Evolutionary conservation across 768 basidiomycete species (phyloP), one percentile per base, ranked within the genome.

Genomic region (Collybiopsis confluens): DNA sequence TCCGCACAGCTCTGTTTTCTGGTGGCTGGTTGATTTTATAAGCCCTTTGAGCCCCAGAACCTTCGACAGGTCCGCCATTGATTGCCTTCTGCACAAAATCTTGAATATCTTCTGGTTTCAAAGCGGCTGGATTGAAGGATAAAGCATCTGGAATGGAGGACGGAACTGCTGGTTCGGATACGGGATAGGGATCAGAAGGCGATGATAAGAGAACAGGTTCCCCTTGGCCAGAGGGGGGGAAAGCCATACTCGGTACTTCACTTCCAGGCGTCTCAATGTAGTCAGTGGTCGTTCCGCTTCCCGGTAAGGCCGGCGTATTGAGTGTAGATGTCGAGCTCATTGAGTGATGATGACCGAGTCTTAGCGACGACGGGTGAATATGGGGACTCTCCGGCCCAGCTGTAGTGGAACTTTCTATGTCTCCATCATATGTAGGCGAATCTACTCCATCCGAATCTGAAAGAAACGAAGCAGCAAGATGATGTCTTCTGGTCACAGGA

Each of bases 1-100:
- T 76, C 54, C 97, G 79, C 5, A 96, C 81, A 2, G 93, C 91
- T 49, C 95, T 75, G 53, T 80, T 86, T 7, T 68, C 71, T 0
- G 94, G 91, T 0, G 96, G 92, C n/a, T 77, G 70, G 61, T 92
- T 95, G 65, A 95, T 91, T 68, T 79, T 89, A 76, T 94, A 98
- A 56, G 69, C 69, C 54, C 90, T 74, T 21, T 28, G 35, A 20
- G 23, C 21, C 9, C 48, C 48, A 13, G 35, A 37, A 37, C 26
- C 48, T n/a, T 46, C 45, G 59, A 74, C 73, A 3, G 77, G 61
- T 53, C 81, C 83, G 18, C 90, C 90, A 8, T 82, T 81, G 43
- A 98, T 88, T 1, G 89, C 91, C 28, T 76, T 79, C 46, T 77
- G 77, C 1, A 95, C 85, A 62, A 86, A 95, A 1, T 73, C 75